Base-by-base conservation (phyloP, 352 stramenopile genomes). In the Pythium volutum region DNA sequence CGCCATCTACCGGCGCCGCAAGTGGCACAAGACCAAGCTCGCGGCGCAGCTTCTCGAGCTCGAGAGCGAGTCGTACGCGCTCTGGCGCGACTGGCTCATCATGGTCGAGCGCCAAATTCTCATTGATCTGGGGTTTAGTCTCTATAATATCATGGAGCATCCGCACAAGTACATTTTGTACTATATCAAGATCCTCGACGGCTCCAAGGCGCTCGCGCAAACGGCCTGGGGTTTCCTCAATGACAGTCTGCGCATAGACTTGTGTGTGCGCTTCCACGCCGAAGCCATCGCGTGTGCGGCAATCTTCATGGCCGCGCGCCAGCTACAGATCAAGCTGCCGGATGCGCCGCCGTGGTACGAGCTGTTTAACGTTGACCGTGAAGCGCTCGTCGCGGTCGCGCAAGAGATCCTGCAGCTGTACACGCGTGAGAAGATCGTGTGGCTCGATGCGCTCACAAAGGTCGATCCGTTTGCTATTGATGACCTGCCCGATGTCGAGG, bases 81-180 rank as follows among this genome's bases (percentile, higher is more conserved):
- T 78, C 53, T 95, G 85, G 85, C 79, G 81, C 42, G 83, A 89
- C 59, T 93, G 88, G 76, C 77, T 98, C 46, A 70, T 97, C 34
- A 84, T 88, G 58, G 77, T 96, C 16, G 91, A 98, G 71, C 71
- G 88, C 15, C 82, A 96, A 61, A 70, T 98, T 41, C 86, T 98
- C 38, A 97, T 97, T 51, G 88, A 97, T 43, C 64, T 97, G n/a
- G 91, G 91, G 53, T 98, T 98, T 58, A 92, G 85, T 45, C 73
- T 98, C 55, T 97, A 98, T 73, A 93, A 82, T 52, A 87, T 96
- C 64, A 92, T 88, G 60, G 88, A 97, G 64, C 91, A 97, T 62
- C 88, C 90, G 47, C 91, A 97, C 80, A 96, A 97, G 77, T 97
- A 93, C 64, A 91, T 97, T 55, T 60, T 97, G 46, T 97, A 97